Evolutionary conservation across 169 alveolate species (phyloP), one percentile per base, ranked within the genome.

Genomic region (Plasmodium chabaudi): DNA sequence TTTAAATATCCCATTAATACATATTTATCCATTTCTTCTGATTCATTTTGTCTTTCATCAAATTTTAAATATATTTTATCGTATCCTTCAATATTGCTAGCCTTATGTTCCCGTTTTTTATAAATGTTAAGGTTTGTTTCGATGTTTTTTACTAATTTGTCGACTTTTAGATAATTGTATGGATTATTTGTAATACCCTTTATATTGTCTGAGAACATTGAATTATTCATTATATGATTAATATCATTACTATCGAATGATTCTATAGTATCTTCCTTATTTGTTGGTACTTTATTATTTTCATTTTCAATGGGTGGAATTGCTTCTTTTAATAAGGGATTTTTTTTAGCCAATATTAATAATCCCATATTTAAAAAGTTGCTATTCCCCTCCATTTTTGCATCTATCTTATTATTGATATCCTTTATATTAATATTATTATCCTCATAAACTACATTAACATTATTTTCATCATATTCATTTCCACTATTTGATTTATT

Each of bases 331-430:
- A 27, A 17, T 17, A 21, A 10, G 19, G n/a, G 21, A 21, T 42
- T 55, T 70, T 70, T 86, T 56, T 25, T 69, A 13, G 69, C 44
- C 25, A 86, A 46, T 44, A 86, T 60, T 15, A 70, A 39, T 42
- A 86, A 69, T 15, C 91, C 91, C 91, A 86, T 86, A 39, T 86
- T 86, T 60, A 86, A 34, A 10, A 47, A 69, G 47, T 61, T 70
- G 17, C 56, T 70, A 17, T 70, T 86, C 6, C 69, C 56, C 55
- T 68, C 90, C 19, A 10, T 42, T 23, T 42, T 67, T 15, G 27
- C 7, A n/a, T 82, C 72, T 10, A 27, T 46, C 13, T 67, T 55
- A 82, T 19, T 55, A 53, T 82, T 82, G 5, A 44, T 55, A 27
- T 63, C 74, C 49, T 74, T 74, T 47, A 63, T 61, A 47, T 61